Evolutionary conservation across 768 basidiomycete genomes (phyloP).

Genomic region (Termitomyces titanicus): DNA sequence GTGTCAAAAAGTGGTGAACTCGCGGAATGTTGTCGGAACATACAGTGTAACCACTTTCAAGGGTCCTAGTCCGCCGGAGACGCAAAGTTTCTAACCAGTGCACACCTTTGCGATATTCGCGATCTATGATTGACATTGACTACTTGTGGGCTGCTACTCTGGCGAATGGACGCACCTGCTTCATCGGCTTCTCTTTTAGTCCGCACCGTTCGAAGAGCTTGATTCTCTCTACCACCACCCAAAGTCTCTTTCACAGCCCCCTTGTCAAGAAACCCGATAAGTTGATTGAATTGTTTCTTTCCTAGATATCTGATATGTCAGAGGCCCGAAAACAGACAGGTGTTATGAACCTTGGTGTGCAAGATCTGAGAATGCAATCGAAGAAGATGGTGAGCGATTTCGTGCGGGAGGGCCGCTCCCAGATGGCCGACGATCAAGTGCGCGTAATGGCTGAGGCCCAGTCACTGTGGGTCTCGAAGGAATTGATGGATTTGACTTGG

Average conservation of each 20-base stretch:
- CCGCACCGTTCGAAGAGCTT: conserved; percentile 70
- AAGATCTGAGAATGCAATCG: conserved; percentile 80
- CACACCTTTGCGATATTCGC: conserved; percentile 85
- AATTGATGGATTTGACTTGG: conserved; percentile 43
- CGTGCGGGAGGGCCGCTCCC: conserved; percentile 48
- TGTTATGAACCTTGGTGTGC: conserved; percentile 67
- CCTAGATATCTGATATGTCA: conserved; percentile 40
- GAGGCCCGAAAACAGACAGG: neutral
- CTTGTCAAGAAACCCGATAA: conserved; percentile 84
- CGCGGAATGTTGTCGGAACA: conserved; percentile 16
- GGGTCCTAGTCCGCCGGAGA: conserved; percentile 73
- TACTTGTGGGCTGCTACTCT: neutral
- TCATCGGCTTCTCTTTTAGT: conserved; percentile 90
- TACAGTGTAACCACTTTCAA: conserved; percentile 80
- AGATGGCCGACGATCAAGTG: conserved; percentile 73
- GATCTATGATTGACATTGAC: conserved; percentile 49
- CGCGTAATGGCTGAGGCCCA: conserved; percentile 70
- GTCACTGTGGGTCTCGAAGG: conserved; percentile 54
- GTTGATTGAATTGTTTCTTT: conserved; percentile 82
- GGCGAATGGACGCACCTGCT: conserved; percentile 52
- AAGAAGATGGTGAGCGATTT: conserved; percentile 78
- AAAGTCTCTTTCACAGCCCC: conserved; percentile 58
- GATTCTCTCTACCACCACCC: conserved; percentile 55
- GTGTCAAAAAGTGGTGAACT: neutral
- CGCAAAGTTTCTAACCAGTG: conserved; percentile 92